phyloP scores from a whole-genome alignment of 2,329 filamentous ascomycete species.

The Penicillium sp. region DNA sequence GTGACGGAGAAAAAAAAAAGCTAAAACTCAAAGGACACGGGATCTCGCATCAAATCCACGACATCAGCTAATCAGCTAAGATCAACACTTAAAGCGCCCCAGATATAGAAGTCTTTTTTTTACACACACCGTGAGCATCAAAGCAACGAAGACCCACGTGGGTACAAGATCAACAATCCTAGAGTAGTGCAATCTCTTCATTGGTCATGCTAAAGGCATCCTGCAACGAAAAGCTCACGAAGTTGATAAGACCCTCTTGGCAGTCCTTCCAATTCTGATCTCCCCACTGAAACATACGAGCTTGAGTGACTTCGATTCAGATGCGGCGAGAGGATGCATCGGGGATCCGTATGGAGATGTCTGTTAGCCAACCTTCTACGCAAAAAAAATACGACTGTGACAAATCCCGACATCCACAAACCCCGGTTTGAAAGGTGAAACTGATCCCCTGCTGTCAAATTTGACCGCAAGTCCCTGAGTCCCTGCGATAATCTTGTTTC shows the following conservation, averaged over 20 bases:
- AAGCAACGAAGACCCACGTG: not conserved
- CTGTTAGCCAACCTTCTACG: too few species aligned
- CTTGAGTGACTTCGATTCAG: not conserved
- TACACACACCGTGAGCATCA: not conserved
- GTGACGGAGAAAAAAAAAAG: not conserved
- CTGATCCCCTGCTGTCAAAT: not conserved
- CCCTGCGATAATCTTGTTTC: not conserved
- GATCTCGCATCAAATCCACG: not conserved
- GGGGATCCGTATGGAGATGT: not conserved
- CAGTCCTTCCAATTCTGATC: not conserved
- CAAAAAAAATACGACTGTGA: not conserved
- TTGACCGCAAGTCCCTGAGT: slow-evolving; percentile 3
- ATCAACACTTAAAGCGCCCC: not conserved
- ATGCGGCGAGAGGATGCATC: not conserved
- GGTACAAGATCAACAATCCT: not conserved
- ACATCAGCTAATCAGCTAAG: not conserved
- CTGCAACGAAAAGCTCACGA: not conserved
- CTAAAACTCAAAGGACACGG: slow-evolving; percentile 2
- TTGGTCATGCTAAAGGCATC: not conserved
- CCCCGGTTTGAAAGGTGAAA: not conserved
- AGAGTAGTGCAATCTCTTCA: not conserved
- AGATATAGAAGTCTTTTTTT: not conserved
- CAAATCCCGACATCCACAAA: not conserved
- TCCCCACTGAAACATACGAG: not conserved
- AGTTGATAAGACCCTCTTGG: not conserved